These are phyloP conservation scores for Eucalyptus viminalis DNA, from an alignment of 345 rosid genomes.

Conservation along the genomic window DNA sequence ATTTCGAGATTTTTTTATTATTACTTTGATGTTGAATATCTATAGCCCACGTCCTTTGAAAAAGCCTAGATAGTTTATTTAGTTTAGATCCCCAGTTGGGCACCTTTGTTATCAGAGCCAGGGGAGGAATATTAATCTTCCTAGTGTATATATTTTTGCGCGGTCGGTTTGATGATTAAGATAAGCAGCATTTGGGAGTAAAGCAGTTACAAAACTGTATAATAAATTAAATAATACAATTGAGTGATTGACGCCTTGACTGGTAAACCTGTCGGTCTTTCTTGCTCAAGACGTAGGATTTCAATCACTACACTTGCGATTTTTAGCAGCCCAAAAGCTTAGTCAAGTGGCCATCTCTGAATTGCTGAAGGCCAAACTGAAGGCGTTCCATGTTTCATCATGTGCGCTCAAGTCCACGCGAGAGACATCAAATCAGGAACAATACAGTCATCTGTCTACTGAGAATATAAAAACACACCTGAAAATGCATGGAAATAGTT, in stretches of 20 bases:
- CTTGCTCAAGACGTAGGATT: not conserved
- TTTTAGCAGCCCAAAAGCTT: not conserved
- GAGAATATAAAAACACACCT: not conserved
- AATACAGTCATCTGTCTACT: not conserved
- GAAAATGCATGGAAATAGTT: not conserved
- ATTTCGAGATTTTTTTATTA: too few species aligned
- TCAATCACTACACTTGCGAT: not conserved
- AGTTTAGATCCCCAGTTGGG: too few species aligned
- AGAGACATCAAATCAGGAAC: not conserved
- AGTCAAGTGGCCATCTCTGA: not conserved
- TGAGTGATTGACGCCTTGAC: not conserved
- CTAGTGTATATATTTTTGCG: rapidly evolving
- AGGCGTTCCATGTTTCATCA: not conserved
- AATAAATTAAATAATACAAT: too few species aligned
- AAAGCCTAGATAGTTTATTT: too few species aligned
- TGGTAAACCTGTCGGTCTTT: not conserved
- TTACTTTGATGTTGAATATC: too few species aligned
- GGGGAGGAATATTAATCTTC: too few species aligned
- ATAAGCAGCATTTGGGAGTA: too few species aligned
- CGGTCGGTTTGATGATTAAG: too few species aligned
- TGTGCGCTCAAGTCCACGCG: not conserved
- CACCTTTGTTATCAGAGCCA: too few species aligned
- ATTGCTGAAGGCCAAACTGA: not conserved
- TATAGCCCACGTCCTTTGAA: too few species aligned
- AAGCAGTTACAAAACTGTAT: too few species aligned